Evolutionary conservation across 768 basidiomycete genomes (phyloP).

Genomic region (Piloderma croceum): DNA sequence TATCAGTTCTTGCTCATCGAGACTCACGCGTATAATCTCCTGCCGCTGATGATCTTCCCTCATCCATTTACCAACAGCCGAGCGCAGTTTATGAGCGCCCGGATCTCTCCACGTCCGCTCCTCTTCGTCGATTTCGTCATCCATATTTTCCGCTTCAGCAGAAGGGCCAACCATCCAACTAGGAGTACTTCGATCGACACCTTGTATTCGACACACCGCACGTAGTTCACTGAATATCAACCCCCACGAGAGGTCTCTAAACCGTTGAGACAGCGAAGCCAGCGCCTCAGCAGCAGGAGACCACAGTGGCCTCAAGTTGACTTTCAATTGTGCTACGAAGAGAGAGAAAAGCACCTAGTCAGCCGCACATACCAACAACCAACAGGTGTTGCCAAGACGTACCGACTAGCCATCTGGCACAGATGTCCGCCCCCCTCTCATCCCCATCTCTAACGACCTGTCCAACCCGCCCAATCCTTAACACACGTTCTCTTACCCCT

Average conservation of each 20-base stretch:
- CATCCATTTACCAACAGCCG: slow-evolving; percentile 45
- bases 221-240: slow-evolving; percentile 62
- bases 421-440: slow-evolving; percentile 54
- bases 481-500: slow-evolving; percentile 78
- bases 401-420: slow-evolving; percentile 72
- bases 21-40: slow-evolving; percentile 31
- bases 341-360: too few relatives aligned
- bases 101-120: slow-evolving; percentile 78
- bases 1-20: too few relatives aligned
- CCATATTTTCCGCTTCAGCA: slow-evolving; percentile 20
- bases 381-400: slow-evolving; percentile 14
- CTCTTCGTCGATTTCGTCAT: slow-evolving; percentile 47
- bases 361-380: neutral
- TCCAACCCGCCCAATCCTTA: slow-evolving; percentile 69
- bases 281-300: slow-evolving; percentile 71
- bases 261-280: slow-evolving; percentile 43
- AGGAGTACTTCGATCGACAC: neutral
- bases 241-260: slow-evolving; percentile 68
- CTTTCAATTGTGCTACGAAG: slow-evolving; percentile 76
- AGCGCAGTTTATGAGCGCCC: slow-evolving; percentile 55
- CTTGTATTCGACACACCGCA: slow-evolving; percentile 19
- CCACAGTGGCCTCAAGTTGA: slow-evolving; percentile 90
- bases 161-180: neutral
- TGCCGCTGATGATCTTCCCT: slow-evolving; percentile 23
- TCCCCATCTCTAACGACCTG: slow-evolving; percentile 54